Evolutionary conservation across 345 rosid genomes (phyloP).

Genomic region (Populus davidiana): DNA sequence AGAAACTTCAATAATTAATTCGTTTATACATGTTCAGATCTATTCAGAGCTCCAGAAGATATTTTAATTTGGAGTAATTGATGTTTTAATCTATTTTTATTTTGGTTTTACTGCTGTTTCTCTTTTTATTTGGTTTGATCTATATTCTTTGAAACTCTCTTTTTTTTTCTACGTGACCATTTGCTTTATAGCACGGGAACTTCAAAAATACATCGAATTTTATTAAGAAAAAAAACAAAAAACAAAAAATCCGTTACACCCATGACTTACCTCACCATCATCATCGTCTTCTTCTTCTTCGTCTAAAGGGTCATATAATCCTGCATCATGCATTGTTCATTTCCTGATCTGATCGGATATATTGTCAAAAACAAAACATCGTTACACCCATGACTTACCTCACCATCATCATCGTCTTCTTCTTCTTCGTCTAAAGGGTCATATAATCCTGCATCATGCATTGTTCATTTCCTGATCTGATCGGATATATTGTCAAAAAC

Average conservation of each 20-base stretch:
- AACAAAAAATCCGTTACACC: not conserved
- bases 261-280: conserved; percentile 31
- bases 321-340: conserved; percentile 47
- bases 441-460: conserved; percentile 50
- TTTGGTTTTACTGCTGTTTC: no score
- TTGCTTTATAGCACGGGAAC: no score
- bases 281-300: conserved; percentile 20
- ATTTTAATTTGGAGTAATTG: no score
- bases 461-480: conserved; percentile 46
- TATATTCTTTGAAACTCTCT: no score
- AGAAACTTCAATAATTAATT: no score
- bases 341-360: conserved; percentile 49
- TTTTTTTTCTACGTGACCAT: no score
- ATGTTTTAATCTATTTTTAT: no score
- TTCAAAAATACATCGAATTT: no score
- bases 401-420: not conserved
- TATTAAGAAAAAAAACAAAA: not conserved
- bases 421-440: conserved; percentile 44
- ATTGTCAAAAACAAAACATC: conserved; percentile 22
- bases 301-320: conserved; percentile 41
- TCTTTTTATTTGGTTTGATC: no score
- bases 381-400: no score
- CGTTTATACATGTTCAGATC: no score
- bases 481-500: conserved; percentile 43
- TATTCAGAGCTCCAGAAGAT: no score